Conservation (phyloP, 176 grass and related monocot genomes). For the Eleusine indica region DNA sequence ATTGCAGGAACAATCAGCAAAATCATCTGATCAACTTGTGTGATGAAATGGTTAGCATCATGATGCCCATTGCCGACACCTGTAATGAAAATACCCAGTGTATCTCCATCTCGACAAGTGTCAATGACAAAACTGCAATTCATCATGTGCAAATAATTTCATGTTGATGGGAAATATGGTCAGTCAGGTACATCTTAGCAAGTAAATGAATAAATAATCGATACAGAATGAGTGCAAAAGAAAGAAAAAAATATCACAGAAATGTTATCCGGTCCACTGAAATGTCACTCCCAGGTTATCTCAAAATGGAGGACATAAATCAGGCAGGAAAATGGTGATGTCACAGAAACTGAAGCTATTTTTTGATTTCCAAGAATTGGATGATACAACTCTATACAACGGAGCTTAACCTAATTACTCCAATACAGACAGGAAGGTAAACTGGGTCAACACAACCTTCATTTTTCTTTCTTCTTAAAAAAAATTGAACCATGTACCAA, state of each 20-base stretch:
- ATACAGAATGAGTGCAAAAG: neutral
- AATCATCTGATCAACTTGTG: slow-evolving; percentile 3
- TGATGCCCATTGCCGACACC: slow-evolving; percentile 11
- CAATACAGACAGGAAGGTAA: slow-evolving; percentile 40
- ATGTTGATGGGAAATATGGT: neutral
- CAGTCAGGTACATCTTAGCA: neutral
- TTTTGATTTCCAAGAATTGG: slow-evolving; percentile 35
- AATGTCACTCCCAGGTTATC: slow-evolving; percentile 6
- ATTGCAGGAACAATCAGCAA: neutral
- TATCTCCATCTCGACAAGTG: slow-evolving; percentile 2
- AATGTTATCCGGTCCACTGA: neutral
- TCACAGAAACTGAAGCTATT: slow-evolving; percentile 22
- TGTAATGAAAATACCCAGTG: slow-evolving; percentile 2
- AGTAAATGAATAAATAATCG: neutral
- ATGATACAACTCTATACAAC: slow-evolving; percentile 57
- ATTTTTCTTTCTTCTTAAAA: neutral
- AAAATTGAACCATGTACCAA: slow-evolving; percentile 37
- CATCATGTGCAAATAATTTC: neutral
- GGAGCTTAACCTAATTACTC: slow-evolving; percentile 45
- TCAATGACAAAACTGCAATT: neutral
- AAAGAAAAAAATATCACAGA: neutral
- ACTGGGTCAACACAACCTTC: slow-evolving; percentile 40
- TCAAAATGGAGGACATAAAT: neutral
- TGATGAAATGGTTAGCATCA: slow-evolving; percentile 7
- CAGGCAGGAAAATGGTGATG: neutral